A percentile compares a stretch with the other conserved stretches of the same genome.
Evolutionary conservation across 2,329 filamentous ascomycete species (phyloP).

Genomic region (Epichloe gansuensis): DNA sequence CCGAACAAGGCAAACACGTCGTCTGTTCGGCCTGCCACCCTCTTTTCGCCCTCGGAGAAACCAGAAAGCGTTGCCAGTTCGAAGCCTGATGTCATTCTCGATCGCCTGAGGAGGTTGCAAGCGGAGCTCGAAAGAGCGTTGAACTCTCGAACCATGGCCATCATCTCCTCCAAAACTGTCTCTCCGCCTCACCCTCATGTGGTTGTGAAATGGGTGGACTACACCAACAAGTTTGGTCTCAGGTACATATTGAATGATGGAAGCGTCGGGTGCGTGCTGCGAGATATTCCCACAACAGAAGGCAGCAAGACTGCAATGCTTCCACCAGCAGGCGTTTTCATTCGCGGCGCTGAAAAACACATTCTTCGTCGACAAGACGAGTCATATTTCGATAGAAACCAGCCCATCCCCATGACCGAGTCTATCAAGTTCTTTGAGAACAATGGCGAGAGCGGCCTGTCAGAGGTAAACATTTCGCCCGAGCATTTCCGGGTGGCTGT

Average conservation of each 20-base stretch:
- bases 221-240: slow-evolving; percentile 75
- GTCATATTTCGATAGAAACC: slow-evolving; percentile 42
- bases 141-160: slow-evolving; percentile 50
- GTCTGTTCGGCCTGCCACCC: slow-evolving; percentile 28
- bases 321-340: slow-evolving; percentile 60
- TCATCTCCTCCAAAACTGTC: slow-evolving; percentile 42
- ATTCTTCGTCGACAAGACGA: slow-evolving; percentile 49
- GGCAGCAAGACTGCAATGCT: slow-evolving; percentile 38
- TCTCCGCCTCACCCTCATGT: slow-evolving; percentile 47
- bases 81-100: slow-evolving; percentile 44
- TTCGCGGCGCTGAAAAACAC: slow-evolving; percentile 59
- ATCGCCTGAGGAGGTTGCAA: slow-evolving; percentile 44
- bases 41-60: slow-evolving; percentile 45
- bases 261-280: slow-evolving; percentile 60
- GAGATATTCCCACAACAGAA: slow-evolving; percentile 41
- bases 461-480: slow-evolving; percentile 50
- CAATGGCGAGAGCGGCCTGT: slow-evolving; percentile 50
- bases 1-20: slow-evolving; percentile 18
- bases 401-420: slow-evolving; percentile 51
- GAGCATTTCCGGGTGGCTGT: slow-evolving; percentile 46
- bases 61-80: slow-evolving; percentile 38
- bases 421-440: slow-evolving; percentile 64
- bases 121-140: slow-evolving; percentile 49
- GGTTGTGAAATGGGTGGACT: slow-evolving; percentile 76
- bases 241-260: slow-evolving; percentile 77